These are phyloP conservation scores for Arbutus unedo DNA, from an alignment of 148 eudicot species.

Conservation along the genomic window DNA sequence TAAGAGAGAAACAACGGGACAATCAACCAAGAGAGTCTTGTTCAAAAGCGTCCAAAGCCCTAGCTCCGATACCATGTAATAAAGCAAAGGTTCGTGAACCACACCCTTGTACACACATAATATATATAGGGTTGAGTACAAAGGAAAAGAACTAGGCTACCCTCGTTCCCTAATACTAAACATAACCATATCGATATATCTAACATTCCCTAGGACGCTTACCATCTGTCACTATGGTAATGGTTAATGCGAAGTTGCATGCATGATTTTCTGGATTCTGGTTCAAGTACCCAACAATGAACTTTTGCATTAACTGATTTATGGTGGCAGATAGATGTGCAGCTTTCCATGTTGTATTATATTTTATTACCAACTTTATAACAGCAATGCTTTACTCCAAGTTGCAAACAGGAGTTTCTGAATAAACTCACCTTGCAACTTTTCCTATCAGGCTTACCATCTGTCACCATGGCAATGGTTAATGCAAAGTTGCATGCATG, in stretches of 20 bases:
- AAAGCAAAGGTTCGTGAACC: no score
- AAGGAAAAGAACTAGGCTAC: no score
- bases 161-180: no score
- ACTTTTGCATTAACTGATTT: not conserved
- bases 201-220: no score
- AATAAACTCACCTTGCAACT: not conserved
- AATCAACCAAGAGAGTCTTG: no score
- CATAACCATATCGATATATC: no score
- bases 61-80: no score
- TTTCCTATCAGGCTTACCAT: not conserved
- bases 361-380: not conserved
- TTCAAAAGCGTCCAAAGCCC: no score
- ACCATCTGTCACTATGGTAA: not conserved
- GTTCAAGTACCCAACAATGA: not conserved
- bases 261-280: not conserved
- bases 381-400: not conserved
- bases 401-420: not conserved
- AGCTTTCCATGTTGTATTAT: not conserved
- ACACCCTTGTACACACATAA: no score
- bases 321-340: not conserved
- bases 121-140: no score
- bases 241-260: not conserved
- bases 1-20: no score
- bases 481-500: not conserved
- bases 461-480: not conserved